Evolutionary conservation across 2,329 filamentous ascomycete genomes (phyloP).

Genomic region (Phoma herbarum): DNA sequence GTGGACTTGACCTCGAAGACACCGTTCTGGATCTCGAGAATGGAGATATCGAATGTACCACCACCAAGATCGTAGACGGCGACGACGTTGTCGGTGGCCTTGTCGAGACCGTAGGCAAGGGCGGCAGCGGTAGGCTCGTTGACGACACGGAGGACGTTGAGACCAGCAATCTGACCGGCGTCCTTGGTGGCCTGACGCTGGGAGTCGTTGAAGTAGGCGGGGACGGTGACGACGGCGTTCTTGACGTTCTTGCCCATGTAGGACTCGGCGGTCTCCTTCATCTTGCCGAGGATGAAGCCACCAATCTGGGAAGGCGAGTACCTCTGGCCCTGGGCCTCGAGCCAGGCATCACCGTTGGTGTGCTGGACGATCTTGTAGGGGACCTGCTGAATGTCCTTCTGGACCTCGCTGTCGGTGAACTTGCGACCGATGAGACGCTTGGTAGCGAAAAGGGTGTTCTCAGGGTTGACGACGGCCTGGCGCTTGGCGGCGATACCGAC

Average conservation of each 20-base stretch:
- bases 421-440: constrained; percentile 99
- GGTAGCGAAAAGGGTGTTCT: constrained; percentile 97
- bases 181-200: constrained; percentile 99
- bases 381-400: constrained; percentile 96
- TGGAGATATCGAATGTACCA: constrained; percentile 99
- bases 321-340: constrained; percentile 90
- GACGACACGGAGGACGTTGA: constrained; percentile 96
- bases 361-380: constrained; percentile 99
- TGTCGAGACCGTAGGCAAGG: constrained; percentile 94
- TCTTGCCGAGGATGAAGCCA: constrained; percentile 96
- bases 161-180: constrained; percentile 92
- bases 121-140: constrained; percentile 98
- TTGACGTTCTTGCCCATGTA: constrained; percentile 90
- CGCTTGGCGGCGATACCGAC: constrained; percentile 98
- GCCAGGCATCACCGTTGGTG: constrained; percentile 95
- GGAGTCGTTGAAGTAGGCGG: constrained; percentile 98
- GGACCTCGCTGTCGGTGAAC: constrained; percentile 91
- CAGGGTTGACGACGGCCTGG: constrained; percentile 97
- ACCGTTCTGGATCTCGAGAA: constrained; percentile 96
- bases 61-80: constrained; percentile 98
- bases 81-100: constrained; percentile 87
- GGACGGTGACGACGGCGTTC: constrained; percentile 96
- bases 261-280: constrained; percentile 98
- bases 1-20: constrained; percentile 99
- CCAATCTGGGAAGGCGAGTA: constrained; percentile 99